Evolutionary conservation across 75 land plant genomes (phyloP).

Genomic region (Chamaecyparis obtusa): DNA sequence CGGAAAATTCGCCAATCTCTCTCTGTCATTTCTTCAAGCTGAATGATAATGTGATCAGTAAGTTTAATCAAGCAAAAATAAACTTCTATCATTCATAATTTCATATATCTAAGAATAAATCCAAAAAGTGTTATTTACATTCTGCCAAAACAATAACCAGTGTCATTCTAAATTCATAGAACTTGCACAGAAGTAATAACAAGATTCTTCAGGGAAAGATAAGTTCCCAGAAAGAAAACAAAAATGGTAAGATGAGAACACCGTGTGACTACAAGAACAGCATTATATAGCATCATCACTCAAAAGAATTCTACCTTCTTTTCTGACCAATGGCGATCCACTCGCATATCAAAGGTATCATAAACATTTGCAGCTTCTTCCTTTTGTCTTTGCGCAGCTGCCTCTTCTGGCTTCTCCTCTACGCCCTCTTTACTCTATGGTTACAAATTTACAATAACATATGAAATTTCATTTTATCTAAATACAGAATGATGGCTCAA

Average conservation of each 20-base stretch:
- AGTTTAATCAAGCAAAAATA: not conserved
- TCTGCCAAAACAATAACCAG: not conserved
- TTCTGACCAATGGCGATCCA: conserved; percentile 96
- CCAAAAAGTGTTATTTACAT: not conserved
- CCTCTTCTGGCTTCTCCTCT: conserved; percentile 90
- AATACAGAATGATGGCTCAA: not conserved
- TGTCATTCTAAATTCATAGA: not conserved
- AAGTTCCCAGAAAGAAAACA: not conserved
- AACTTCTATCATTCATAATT: not conserved
- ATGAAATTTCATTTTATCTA: not conserved
- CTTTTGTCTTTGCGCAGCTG: conserved; percentile 68
- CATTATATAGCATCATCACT: not conserved
- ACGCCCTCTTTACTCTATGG: conserved; percentile 68
- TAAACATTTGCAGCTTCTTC: conserved; percentile 87
- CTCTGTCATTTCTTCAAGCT: conserved; percentile 98
- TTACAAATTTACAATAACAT: not conserved
- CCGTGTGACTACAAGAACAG: not conserved
- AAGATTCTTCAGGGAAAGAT: not conserved
- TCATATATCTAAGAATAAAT: not conserved
- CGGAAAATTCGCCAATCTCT: conserved; percentile 98
- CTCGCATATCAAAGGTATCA: conserved; percentile 96
- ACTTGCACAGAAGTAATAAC: not conserved
- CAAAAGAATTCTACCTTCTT: conserved; percentile 47
- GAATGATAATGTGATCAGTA: not conserved
- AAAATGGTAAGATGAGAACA: not conserved